Conservation (phyloP, 2,329 filamentous ascomycete genomes). For the Aureobasidium sp. region DNA sequence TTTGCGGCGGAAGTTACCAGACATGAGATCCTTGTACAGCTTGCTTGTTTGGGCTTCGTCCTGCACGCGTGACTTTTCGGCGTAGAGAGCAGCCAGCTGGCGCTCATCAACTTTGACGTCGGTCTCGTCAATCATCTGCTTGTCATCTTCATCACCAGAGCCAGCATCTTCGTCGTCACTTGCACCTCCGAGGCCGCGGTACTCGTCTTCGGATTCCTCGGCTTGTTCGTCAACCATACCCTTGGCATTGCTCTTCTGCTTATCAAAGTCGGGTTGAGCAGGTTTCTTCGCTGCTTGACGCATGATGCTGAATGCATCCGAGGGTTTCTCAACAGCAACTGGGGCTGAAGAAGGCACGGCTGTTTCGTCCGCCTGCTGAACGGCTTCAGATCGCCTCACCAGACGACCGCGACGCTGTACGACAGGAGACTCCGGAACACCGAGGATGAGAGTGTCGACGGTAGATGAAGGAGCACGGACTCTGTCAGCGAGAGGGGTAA, state of each 20-base stretch:
- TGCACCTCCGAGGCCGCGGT: conserved; percentile 81
- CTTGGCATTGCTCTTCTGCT: conserved; percentile 78
- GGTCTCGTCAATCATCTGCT: conserved; percentile 81
- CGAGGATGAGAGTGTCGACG: conserved; percentile 56
- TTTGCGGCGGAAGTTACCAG: conserved; percentile 76
- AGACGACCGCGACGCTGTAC: conserved; percentile 45
- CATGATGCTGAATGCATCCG: conserved; percentile 61
- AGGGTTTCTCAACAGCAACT: conserved; percentile 17
- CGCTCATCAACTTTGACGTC: conserved; percentile 70
- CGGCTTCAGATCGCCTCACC: conserved; percentile 29
- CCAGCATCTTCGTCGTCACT: conserved; percentile 78
- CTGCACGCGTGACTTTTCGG: conserved; percentile 66
- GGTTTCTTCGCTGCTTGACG: conserved; percentile 50
- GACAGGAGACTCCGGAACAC: conserved; percentile 56
- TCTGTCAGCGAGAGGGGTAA: conserved; percentile 22
- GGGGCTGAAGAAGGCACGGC: conserved; percentile 19
- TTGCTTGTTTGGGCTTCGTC: conserved; percentile 87
- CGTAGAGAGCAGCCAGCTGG: conserved; percentile 76
- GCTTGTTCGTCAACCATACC: conserved; percentile 88
- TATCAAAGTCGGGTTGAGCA: conserved; percentile 60
- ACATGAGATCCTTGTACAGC: conserved; percentile 87
- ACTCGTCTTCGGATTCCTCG: conserved; percentile 96
- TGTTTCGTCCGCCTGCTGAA: conserved; percentile 39
- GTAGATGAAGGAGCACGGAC: conserved; percentile 57
- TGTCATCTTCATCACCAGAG: conserved; percentile 64